These are phyloP conservation scores for Mucor sp. DNA, from an alignment of 371 early-diverging fungal species.

Conservation along the genomic window DNA sequence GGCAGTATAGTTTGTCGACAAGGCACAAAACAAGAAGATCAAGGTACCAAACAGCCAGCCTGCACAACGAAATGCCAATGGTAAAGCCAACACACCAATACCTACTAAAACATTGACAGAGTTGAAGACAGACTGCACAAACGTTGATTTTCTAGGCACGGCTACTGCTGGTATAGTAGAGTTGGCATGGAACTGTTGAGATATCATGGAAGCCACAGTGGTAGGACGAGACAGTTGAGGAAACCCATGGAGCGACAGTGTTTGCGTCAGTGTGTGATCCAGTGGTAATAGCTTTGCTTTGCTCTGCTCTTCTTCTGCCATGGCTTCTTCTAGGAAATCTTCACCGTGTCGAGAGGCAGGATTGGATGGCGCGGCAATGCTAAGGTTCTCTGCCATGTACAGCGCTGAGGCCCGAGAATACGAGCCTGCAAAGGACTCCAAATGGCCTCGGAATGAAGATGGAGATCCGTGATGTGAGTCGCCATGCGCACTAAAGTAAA, in stretches of 20 bases:
- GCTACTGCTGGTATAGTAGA: constrained; percentile 5
- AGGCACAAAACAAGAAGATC: constrained; percentile 48
- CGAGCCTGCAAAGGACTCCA: constrained; percentile 39
- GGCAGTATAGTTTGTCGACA: constrained; percentile 56
- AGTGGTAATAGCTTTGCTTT: constrained; percentile 10
- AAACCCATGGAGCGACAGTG: constrained; percentile 9
- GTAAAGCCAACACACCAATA: constrained; percentile 50
- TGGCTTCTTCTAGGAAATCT: constrained; percentile 4
- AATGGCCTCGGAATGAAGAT: constrained; percentile 23
- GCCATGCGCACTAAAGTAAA: constrained; percentile 6
- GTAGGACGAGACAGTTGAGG: constrained; percentile 13
- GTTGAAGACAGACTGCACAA: constrained; percentile 57
- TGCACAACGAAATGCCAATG: constrained; percentile 30
- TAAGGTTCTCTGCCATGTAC: constrained; percentile 34
- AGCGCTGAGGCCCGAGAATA: constrained; percentile 38
- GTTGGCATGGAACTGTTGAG: constrained; percentile 7
- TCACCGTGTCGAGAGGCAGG: constrained; percentile 6
- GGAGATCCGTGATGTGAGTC: background rate
- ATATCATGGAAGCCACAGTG: constrained; percentile 16
- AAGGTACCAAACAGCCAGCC: constrained; percentile 58
- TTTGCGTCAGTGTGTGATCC: constrained; percentile 14
- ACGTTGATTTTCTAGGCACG: constrained; percentile 8
- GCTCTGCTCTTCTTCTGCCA: background rate
- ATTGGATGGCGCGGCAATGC: background rate
- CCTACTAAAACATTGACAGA: constrained; percentile 63